Conservation (phyloP, 805 yeast species). For the Schizosaccharomyces osmophilus region DNA sequence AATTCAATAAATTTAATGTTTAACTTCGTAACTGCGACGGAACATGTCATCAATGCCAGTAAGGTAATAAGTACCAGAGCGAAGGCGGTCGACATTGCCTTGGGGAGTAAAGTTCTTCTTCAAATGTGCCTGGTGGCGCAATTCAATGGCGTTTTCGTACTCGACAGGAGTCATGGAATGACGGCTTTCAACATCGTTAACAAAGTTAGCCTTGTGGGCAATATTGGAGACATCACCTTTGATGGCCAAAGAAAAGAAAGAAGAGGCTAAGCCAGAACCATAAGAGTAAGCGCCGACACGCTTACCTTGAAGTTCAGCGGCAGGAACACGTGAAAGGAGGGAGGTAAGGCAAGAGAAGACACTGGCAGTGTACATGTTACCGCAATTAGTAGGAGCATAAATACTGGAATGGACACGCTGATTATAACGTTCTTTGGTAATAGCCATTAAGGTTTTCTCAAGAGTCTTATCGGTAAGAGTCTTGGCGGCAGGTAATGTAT, state of each 20-base stretch:
- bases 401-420: slow-evolving; percentile 59
- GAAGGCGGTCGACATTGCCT: slow-evolving; percentile 51
- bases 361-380: slow-evolving; percentile 94
- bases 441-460: slow-evolving; percentile 63
- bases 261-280: slow-evolving; percentile 93
- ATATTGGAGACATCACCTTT: slow-evolving; percentile 58
- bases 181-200: slow-evolving; percentile 44
- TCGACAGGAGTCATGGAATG: slow-evolving; percentile 43
- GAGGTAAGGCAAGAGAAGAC: slow-evolving; percentile 73
- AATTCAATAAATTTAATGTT: slow-evolving; percentile 11
- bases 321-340: slow-evolving; percentile 47
- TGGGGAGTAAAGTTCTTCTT: slow-evolving; percentile 55
- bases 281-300: slow-evolving; percentile 84
- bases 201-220: slow-evolving; percentile 38
- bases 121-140: slow-evolving; percentile 77
- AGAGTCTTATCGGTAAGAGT: slow-evolving; percentile 55
- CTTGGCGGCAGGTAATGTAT: slow-evolving; percentile 40
- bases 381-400: slow-evolving; percentile 80
- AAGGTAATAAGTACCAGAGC: slow-evolving; percentile 62
- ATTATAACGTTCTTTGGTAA: slow-evolving; percentile 43
- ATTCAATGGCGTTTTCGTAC: slow-evolving; percentile 54
- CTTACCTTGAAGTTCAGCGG: slow-evolving; percentile 51
- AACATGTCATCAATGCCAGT: slow-evolving; percentile 62
- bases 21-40: slow-evolving; percentile 58
- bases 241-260: slow-evolving; percentile 57